phyloP scores from a whole-genome alignment of 306 rosid species.

The Biancaea sappan region DNA sequence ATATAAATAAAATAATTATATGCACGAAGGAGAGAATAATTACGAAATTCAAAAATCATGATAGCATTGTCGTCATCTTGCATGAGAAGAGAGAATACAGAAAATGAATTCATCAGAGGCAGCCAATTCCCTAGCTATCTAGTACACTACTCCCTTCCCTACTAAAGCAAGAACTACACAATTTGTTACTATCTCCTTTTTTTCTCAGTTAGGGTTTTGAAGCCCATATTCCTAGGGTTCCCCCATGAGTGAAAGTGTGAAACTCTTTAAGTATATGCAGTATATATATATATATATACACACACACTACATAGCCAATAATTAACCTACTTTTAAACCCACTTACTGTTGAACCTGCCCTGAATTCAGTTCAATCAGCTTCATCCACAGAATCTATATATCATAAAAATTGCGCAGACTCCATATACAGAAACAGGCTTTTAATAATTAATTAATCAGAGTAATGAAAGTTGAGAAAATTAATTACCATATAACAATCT shows the following conservation, averaged over 20 bases:
- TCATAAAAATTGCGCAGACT: no score
- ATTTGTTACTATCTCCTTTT: slow-evolving; percentile 11
- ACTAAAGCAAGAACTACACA: slow-evolving; percentile 5
- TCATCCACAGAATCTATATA: slow-evolving; percentile 24
- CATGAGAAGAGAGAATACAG: slow-evolving; percentile 32
- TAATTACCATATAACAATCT: slow-evolving; percentile 4
- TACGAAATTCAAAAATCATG: slow-evolving; percentile 30
- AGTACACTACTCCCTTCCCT: no score
- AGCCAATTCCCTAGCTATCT: slow-evolving; percentile 28
- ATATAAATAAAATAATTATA: slow-evolving; percentile 1
- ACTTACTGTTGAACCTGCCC: slow-evolving; percentile 18
- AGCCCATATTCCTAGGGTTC: slow-evolving; percentile 44
- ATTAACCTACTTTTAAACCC: neutral
- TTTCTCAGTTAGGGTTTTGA: slow-evolving; percentile 45
- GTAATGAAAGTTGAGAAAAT: neutral
- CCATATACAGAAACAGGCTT: neutral
- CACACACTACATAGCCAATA: neutral
- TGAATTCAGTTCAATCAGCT: slow-evolving; percentile 9
- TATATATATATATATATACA: neutral
- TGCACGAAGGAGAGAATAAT: slow-evolving; percentile 11
- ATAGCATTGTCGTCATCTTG: slow-evolving; percentile 36
- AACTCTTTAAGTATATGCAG: neutral
- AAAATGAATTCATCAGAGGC: slow-evolving; percentile 14
- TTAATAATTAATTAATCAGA: neutral
- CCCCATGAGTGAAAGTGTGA: slow-evolving; percentile 24